A percentile compares a stretch with the other conserved stretches of the same genome.
Evolutionary conservation across 257 asterid species (phyloP).

Genomic region (Solanum gandarillasii): DNA sequence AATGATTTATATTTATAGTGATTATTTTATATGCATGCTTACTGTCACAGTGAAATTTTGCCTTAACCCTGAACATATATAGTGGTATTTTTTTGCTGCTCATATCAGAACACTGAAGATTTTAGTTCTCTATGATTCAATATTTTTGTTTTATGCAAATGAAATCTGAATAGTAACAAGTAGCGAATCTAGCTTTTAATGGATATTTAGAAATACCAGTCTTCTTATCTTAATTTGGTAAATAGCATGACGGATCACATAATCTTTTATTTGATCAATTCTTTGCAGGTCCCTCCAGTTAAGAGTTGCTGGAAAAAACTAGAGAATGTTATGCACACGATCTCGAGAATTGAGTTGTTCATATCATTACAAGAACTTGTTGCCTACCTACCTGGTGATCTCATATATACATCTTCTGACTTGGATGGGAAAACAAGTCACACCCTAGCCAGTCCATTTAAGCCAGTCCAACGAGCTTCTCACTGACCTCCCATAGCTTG

Average conservation of each 20-base stretch:
- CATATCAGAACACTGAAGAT: not conserved
- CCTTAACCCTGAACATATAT: not conserved
- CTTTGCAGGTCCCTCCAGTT: not conserved
- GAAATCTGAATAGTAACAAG: not conserved
- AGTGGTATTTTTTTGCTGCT: not conserved
- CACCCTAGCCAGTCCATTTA: slow-evolving; percentile 9
- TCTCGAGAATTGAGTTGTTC: not conserved
- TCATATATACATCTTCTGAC: not conserved
- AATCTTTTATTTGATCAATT: not conserved
- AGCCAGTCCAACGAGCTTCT: slow-evolving; percentile 80
- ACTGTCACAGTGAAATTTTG: not conserved
- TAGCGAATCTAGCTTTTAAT: not conserved
- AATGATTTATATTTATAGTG: not conserved
- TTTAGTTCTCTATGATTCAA: not conserved
- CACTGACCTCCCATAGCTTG: slow-evolving; percentile 87
- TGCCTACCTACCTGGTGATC: not conserved
- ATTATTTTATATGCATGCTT: not conserved
- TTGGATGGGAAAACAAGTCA: not conserved
- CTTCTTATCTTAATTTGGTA: not conserved
- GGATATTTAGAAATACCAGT: not conserved
- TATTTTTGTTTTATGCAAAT: not conserved
- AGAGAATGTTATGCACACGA: not conserved
- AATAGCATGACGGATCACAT: not conserved
- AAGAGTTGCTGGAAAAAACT: not conserved
- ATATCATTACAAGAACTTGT: not conserved